Evolutionary conservation across 2,329 filamentous ascomycete species (phyloP).

Genomic region (Truncatella angustata): DNA sequence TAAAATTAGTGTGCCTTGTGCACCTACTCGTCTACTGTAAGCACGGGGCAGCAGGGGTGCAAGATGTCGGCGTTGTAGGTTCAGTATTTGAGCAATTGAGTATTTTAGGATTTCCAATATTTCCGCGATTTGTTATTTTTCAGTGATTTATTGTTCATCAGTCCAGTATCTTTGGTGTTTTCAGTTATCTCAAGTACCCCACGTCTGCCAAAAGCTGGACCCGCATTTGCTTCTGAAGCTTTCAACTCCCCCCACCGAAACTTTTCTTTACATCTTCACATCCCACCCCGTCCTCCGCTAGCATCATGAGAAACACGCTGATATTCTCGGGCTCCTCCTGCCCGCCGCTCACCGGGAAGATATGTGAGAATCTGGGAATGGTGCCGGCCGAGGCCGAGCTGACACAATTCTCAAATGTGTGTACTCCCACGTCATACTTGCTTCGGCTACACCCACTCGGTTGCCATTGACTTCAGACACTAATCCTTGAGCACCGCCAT

Average conservation of each 20-base stretch:
- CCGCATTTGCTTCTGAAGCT: slow-evolving; percentile 17
- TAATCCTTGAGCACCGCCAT: not conserved
- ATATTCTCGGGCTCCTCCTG: slow-evolving; percentile 69
- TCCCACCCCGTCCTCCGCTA: slow-evolving; percentile 24
- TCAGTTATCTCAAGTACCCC: too few relatives aligned
- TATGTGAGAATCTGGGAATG: slow-evolving; percentile 69
- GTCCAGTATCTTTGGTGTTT: too few relatives aligned
- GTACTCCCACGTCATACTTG: slow-evolving; percentile 24
- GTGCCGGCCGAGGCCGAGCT: slow-evolving; percentile 62
- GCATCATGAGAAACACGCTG: slow-evolving; percentile 61
- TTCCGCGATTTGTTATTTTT: too few relatives aligned
- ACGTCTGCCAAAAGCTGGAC: not conserved
- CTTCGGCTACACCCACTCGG: not conserved
- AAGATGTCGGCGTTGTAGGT: too few relatives aligned
- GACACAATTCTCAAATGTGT: slow-evolving; percentile 69
- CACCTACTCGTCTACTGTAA: too few relatives aligned
- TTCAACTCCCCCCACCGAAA: slow-evolving; percentile 20
- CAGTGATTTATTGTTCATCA: too few relatives aligned
- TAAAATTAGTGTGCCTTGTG: too few relatives aligned
- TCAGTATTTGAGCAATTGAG: too few relatives aligned
- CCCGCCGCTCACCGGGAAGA: slow-evolving; percentile 61
- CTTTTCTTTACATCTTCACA: slow-evolving; percentile 18
- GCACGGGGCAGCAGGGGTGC: too few relatives aligned
- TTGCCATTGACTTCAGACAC: not conserved
- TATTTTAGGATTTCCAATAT: too few relatives aligned